These are phyloP conservation scores for Ascodesmis nigricans DNA, from an alignment of 495 filamentous ascomycete genomes.

Conservation along the genomic window DNA sequence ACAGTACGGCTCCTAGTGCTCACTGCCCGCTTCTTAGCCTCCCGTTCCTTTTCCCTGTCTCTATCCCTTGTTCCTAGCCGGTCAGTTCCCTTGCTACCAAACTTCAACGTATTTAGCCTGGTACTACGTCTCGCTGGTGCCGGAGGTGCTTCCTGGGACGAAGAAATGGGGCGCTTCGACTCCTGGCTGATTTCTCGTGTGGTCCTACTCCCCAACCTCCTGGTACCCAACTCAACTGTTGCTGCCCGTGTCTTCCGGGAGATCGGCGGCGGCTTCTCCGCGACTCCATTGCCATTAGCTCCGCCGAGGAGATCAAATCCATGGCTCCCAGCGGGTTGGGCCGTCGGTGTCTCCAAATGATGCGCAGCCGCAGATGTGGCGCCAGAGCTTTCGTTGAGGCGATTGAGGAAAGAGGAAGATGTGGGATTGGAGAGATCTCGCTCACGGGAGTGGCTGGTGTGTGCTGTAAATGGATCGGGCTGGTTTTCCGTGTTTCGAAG, in stretches of 20 bases:
- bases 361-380: conserved; percentile 5
- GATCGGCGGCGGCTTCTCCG: conserved; percentile 17
- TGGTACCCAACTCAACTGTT: conserved; percentile 14
- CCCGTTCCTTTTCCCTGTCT: conserved; percentile 24
- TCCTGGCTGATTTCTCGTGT: conserved; percentile 16
- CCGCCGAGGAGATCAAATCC: conserved; percentile 17
- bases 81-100: conserved; percentile 20
- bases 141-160: conserved; percentile 27
- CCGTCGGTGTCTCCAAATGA: conserved; percentile 18
- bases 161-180: conserved; percentile 12
- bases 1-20: conserved; percentile 12
- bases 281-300: conserved; percentile 9
- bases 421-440: conserved; percentile 23
- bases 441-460: conserved; percentile 9
- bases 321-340: conserved; percentile 11
- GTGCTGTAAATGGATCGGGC: conserved; percentile 16
- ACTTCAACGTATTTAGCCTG: conserved; percentile 19
- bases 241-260: conserved; percentile 20
- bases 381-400: conserved; percentile 18
- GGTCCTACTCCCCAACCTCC: conserved; percentile 19
- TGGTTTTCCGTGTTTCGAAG: conserved; percentile 23
- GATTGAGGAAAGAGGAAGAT: conserved; percentile 23
- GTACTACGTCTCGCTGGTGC: conserved; percentile 23
- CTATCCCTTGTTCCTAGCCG: no score
- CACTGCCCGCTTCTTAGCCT: conserved; percentile 18